These are phyloP conservation scores for Vitis hybrid DNA, from an alignment of 177 flowering plant genomes.

Conservation along the genomic window DNA sequence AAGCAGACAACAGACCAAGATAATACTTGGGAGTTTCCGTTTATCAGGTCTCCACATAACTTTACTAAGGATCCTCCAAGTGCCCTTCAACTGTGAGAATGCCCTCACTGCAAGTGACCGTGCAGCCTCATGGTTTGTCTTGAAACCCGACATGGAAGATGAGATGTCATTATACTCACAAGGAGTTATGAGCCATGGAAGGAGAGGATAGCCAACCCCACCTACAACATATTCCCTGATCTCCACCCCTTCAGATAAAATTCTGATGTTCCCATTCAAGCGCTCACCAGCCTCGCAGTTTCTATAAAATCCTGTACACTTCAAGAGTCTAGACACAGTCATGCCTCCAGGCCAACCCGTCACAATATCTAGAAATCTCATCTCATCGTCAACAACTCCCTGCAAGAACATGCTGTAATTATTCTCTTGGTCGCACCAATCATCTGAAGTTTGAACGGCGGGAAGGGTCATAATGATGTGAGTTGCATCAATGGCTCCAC, in stretches of 20 bases:
- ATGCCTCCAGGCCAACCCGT: slow-evolving; percentile 92
- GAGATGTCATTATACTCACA: slow-evolving; percentile 35
- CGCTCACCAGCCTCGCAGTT: slow-evolving; percentile 64
- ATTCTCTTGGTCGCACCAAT: slow-evolving; percentile 83
- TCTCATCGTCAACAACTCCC: slow-evolving; percentile 74
- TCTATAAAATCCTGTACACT: slow-evolving; percentile 66
- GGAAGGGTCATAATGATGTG: slow-evolving; percentile 95
- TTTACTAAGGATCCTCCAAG: slow-evolving; percentile 93
- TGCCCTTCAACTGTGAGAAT: slow-evolving; percentile 72
- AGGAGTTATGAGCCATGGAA: slow-evolving; percentile 89
- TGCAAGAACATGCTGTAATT: slow-evolving; percentile 66
- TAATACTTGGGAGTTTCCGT: slow-evolving; percentile 84
- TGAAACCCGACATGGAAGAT: slow-evolving; percentile 37
- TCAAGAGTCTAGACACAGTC: slow-evolving; percentile 53
- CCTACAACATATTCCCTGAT: slow-evolving; percentile 79
- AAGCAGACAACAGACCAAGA: slow-evolving; percentile 87
- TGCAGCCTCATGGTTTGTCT: slow-evolving; percentile 48
- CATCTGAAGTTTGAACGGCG: slow-evolving; percentile 90
- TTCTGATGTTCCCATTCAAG: slow-evolving; percentile 46
- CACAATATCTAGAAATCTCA: slow-evolving; percentile 87
- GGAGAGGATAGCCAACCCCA: slow-evolving; percentile 69
- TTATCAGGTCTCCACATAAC: slow-evolving; percentile 99
- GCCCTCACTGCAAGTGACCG: slow-evolving; percentile 63
- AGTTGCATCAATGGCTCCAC: slow-evolving; percentile 88
- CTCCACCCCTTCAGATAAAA: slow-evolving; percentile 38